phyloP scores from a whole-genome alignment of 2,329 filamentous ascomycete genomes.

The Chaetoscypha palmicola region DNA sequence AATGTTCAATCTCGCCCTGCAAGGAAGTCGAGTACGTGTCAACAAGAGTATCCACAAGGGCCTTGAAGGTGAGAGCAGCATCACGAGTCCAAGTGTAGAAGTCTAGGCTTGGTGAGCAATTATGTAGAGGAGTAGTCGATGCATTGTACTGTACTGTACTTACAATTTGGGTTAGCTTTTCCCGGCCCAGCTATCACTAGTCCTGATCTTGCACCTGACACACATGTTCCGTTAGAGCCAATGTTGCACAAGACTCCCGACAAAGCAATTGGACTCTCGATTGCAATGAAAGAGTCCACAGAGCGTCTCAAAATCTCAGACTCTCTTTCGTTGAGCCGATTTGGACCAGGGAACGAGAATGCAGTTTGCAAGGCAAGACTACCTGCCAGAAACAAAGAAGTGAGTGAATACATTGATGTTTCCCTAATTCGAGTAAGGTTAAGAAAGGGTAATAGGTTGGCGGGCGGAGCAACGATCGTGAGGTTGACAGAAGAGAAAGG shows the following conservation, averaged over 20 bases:
- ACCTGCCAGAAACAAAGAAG: conserved; percentile 44
- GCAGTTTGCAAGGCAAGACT: conserved; percentile 45
- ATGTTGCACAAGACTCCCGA: conserved; percentile 52
- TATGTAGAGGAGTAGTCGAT: no score
- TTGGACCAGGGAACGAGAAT: conserved; percentile 39
- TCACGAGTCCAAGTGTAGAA: conserved; percentile 77
- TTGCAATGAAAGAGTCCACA: conserved; percentile 47
- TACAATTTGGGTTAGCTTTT: conserved; percentile 48
- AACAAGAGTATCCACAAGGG: conserved; percentile 58
- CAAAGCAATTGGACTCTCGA: conserved; percentile 45
- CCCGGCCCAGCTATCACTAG: conserved; percentile 52
- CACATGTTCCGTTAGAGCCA: conserved; percentile 45
- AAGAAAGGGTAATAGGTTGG: neutral
- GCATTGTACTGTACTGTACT: no score
- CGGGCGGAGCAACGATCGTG: conserved; percentile 7
- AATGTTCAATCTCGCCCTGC: conserved; percentile 54
- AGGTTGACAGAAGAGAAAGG: conserved; percentile 18
- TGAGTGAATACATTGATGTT: conserved; percentile 40
- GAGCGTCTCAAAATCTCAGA: conserved; percentile 38
- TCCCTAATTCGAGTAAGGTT: neutral
- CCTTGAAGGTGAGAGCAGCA: conserved; percentile 62
- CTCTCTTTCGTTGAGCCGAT: conserved; percentile 29
- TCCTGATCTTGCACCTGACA: conserved; percentile 41
- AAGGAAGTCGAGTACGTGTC: conserved; percentile 43
- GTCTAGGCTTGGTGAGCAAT: conserved; percentile 42